Percentiles rank a stretch among this genome's conserved stretches.
These are phyloP conservation scores for Excoecaria cochinchinensis DNA, from an alignment of 345 rosid species.

Conservation along the genomic window DNA sequence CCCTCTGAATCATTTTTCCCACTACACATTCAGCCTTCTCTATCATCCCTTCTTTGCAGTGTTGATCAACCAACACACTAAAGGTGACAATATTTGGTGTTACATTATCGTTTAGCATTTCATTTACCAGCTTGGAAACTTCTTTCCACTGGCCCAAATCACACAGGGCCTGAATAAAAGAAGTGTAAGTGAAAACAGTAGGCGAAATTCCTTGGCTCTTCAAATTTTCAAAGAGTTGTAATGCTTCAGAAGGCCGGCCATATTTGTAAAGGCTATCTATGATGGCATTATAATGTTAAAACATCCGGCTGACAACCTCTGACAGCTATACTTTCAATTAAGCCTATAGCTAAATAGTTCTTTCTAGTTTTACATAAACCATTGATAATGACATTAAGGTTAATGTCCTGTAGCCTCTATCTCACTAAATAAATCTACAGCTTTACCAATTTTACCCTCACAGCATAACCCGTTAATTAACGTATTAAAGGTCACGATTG, in stretches of 20 bases:
- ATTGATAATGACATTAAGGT: too few relatives aligned
- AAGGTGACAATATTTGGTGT: too few relatives aligned
- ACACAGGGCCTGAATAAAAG: slow-evolving; percentile 6
- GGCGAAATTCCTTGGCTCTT: neutral
- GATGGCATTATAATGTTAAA: neutral
- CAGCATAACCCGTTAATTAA: too few relatives aligned
- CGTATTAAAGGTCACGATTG: too few relatives aligned
- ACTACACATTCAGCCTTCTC: too few relatives aligned
- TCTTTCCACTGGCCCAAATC: slow-evolving; percentile 8
- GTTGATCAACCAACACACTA: too few relatives aligned
- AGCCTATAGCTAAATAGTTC: neutral
- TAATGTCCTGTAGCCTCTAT: too few relatives aligned
- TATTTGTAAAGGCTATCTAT: slow-evolving; percentile 1
- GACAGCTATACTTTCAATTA: neutral
- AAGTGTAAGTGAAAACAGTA: neutral
- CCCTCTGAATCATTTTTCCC: too few relatives aligned
- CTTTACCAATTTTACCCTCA: too few relatives aligned
- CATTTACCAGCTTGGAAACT: slow-evolving; percentile 1
- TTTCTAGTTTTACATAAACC: too few relatives aligned
- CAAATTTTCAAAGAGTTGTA: neutral
- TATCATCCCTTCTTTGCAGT: too few relatives aligned
- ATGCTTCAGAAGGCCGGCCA: neutral
- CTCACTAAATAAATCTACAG: too few relatives aligned
- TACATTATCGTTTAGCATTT: neutral
- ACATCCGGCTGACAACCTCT: neutral